Percentiles rank a stretch among this genome's conserved stretches.
Evolutionary conservation across 352 stramenopile genomes (phyloP).

Genomic region (Globisporangium cystogenes): DNA sequence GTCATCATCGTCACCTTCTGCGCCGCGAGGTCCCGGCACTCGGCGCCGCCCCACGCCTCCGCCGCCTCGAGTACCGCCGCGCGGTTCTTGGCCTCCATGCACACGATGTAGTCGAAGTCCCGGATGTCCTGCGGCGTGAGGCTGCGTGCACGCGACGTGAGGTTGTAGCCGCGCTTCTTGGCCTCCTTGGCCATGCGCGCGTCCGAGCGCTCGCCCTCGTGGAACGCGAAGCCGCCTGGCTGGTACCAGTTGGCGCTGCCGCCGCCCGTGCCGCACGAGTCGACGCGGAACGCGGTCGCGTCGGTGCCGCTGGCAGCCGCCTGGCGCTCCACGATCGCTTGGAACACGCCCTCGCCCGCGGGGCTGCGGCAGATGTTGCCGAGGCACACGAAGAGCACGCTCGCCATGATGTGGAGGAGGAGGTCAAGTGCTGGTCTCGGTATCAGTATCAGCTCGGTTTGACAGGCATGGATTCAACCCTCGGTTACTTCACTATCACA

Average conservation of each 20-base stretch:
- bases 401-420: constrained; percentile 24
- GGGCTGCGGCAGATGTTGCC: constrained; percentile 89
- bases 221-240: constrained; percentile 75
- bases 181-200: constrained; percentile 82
- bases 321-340: constrained; percentile 52
- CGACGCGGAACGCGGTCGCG: constrained; percentile 42
- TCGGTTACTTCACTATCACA: no score
- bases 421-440: no score
- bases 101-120: constrained; percentile 86
- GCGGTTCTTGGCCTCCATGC: constrained; percentile 87
- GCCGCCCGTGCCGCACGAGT: constrained; percentile 85
- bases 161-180: constrained; percentile 72
- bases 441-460: no score
- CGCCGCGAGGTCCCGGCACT: constrained; percentile 39
- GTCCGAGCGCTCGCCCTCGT: constrained; percentile 82
- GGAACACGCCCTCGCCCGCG: constrained; percentile 79
- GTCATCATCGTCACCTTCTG: constrained; percentile 83
- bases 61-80: constrained; percentile 78
- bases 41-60: constrained; percentile 66
- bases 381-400: constrained; percentile 88
- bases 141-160: constrained; percentile 75
- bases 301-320: constrained; percentile 16
- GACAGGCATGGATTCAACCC: no score
- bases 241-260: constrained; percentile 79
- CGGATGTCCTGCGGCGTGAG: constrained; percentile 69